Conservation (phyloP, 176 grass and related monocot genomes). For the Carex kokanica region DNA sequence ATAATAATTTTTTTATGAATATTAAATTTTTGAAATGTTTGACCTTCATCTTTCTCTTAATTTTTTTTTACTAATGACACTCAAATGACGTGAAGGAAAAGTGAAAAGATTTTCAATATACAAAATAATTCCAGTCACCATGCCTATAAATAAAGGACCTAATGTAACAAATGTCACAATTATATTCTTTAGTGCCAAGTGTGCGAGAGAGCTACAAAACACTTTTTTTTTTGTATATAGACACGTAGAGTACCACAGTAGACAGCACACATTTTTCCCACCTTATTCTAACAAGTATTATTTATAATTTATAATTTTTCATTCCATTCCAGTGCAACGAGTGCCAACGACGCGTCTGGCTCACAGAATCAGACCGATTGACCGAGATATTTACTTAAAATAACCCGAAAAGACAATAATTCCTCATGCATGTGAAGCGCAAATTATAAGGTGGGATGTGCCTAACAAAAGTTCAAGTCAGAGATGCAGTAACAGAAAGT, state of each 20-base stretch:
- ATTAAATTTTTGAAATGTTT: too few species aligned
- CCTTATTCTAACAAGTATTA: not conserved
- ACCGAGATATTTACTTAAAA: not conserved
- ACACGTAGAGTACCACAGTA: too few species aligned
- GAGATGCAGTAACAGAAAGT: not conserved
- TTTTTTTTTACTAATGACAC: too few species aligned
- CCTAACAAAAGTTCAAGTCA: not conserved
- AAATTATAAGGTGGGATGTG: not conserved
- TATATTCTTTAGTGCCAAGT: not conserved
- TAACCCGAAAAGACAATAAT: not conserved
- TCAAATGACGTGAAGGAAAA: too few species aligned
- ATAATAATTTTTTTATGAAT: too few species aligned
- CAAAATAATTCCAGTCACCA: too few species aligned
- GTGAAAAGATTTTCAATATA: too few species aligned
- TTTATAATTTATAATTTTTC: not conserved
- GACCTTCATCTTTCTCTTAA: too few species aligned
- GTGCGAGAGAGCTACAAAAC: too few species aligned
- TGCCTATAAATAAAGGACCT: too few species aligned
- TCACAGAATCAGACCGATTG: not conserved
- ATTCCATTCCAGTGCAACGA: not conserved
- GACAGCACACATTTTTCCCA: not conserved
- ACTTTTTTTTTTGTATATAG: not conserved
- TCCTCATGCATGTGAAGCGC: not conserved
- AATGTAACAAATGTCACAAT: not conserved
- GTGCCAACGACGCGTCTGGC: not conserved